Percentiles rank a stretch among this genome's conserved stretches.
Conservation (phyloP, 768 basidiomycete genomes). For the Wakefieldia striispora region DNA sequence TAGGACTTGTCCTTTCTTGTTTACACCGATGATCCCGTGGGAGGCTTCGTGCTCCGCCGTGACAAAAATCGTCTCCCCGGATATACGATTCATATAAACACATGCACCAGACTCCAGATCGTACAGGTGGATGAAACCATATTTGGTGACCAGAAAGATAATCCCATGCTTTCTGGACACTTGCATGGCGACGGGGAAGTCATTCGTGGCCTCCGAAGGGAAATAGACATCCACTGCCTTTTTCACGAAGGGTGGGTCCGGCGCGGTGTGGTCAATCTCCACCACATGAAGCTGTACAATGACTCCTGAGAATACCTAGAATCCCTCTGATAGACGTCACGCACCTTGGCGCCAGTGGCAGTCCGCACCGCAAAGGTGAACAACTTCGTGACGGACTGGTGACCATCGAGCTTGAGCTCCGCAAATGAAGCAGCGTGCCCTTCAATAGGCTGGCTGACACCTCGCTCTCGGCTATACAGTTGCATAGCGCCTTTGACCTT, state of each 20-base stretch:
- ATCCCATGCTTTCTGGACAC: conserved; percentile 97
- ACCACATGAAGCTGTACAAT: conserved; percentile 85
- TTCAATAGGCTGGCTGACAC: conserved; percentile 96
- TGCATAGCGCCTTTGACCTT: conserved; percentile 99
- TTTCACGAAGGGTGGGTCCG: conserved; percentile 92
- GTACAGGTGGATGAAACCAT: conserved; percentile 98
- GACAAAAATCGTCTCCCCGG: conserved; percentile 98
- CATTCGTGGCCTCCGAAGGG: conserved; percentile 95
- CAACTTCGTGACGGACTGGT: conserved; percentile 80
- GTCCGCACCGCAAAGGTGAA: conserved; percentile 96
- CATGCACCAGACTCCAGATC: conserved; percentile 97
- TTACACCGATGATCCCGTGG: conserved; percentile 97
- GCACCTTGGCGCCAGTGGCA: conserved; percentile 95
- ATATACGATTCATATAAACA: conserved; percentile 99
- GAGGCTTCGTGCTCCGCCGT: conserved; percentile 94
- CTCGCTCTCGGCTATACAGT: conserved; percentile 88
- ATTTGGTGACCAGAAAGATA: conserved; percentile 96
- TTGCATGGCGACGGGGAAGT: conserved; percentile 99
- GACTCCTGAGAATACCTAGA: conserved; percentile 6
- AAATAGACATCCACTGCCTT: conserved; percentile 99
- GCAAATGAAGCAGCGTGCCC: conserved; percentile 98
- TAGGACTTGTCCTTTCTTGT: conserved; percentile 98
- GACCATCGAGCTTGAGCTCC: conserved; percentile 86
- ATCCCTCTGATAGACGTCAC: conserved; percentile 19
- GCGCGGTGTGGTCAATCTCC: conserved; percentile 93